Base-by-base conservation (phyloP, 78 protist genomes). In the slime mould (Dictyostelium discoideum) region DNA sequence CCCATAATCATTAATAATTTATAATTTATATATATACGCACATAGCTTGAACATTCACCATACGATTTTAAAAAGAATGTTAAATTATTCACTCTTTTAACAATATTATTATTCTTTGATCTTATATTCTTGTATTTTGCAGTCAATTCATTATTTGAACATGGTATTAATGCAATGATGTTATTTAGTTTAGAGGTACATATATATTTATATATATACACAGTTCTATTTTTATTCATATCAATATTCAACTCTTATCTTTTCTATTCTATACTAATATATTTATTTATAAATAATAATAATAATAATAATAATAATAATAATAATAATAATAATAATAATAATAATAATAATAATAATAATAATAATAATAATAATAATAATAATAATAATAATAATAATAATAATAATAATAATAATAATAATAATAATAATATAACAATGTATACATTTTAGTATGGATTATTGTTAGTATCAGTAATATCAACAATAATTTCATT, bases 101-200 rank as follows among this genome's bases (percentile, higher is more conserved):
- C 48, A 13, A 2, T 85, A 9, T 96, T 98, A 44, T 83, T 87
- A 67, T 8, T 76, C 14, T 50, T 84, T 54, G 98, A 98, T 82
- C 18, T 57, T 14, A 9, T 48, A 26, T 88, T 96, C 42, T 26
- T 94, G 9, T 83, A 65, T 37, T 81, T 84, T 96, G 90, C 97
- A 2, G 65, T 84, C 5, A 5, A 10, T 13, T 22, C 79, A 26
- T 8, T 93, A 7, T 2, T 76, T 5, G 39, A 6, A 63, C 65
- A 92, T 2, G 99, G 97, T 39, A 97, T 97, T 14, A 81, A 93
- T 46, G 93, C 95, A 83, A 92, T 94, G 93, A 14, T 98, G 29
- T 93, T 98, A 69, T 98, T 98, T 67, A 97, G 97, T 40, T 98
- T 98, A 60, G 99, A 97, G 95, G 96, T 92, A 78, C 0, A 7